phyloP scores from a whole-genome alignment of 2,329 filamentous ascomycete genomes.

The Aspergillus sp. region DNA sequence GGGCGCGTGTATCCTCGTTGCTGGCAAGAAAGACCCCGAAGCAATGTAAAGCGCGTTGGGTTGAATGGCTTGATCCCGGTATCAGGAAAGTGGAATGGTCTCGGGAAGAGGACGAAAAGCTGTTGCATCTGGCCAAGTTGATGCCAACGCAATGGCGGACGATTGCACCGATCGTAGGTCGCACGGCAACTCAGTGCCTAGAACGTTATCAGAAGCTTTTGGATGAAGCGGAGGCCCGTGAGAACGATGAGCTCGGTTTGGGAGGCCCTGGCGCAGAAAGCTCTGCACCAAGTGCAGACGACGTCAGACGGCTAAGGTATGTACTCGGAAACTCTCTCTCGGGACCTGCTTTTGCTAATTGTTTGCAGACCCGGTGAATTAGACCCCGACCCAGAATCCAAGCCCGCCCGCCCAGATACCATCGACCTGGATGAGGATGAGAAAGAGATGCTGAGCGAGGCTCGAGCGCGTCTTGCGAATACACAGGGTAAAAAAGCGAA shows the following conservation, averaged over 20 bases:
- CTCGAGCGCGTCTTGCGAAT: slow-evolving; percentile 91
- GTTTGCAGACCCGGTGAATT: slow-evolving; percentile 74
- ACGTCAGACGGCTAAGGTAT: slow-evolving; percentile 76
- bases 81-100: slow-evolving; percentile 99
- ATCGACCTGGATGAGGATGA: slow-evolving; percentile 98
- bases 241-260: slow-evolving; percentile 76
- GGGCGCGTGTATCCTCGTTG: slow-evolving; percentile 96
- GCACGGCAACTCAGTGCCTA: slow-evolving; percentile 94
- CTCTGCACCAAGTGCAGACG: slow-evolving; percentile 84
- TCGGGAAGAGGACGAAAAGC: slow-evolving; percentile 96
- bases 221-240: slow-evolving; percentile 90
- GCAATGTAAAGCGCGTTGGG: slow-evolving; percentile 98
- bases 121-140: slow-evolving; percentile 93
- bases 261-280: slow-evolving; percentile 82
- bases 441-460: slow-evolving; percentile 99
- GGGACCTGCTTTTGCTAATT: slow-evolving; percentile 14
- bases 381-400: slow-evolving; percentile 95
- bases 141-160: slow-evolving; percentile 99
- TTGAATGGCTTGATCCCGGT: slow-evolving; percentile 95
- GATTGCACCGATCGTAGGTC: slow-evolving; percentile 92
- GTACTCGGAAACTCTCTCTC: slow-evolving; percentile 1
- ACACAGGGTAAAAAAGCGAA: slow-evolving; percentile 99
- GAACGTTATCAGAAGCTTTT: slow-evolving; percentile 96
- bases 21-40: slow-evolving; percentile 97
- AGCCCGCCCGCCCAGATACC: slow-evolving; percentile 91